A percentile compares a stretch with the other conserved stretches of the same genome.
Conservation (phyloP, 805 yeast species). For the Blastobotrys americana region DNA sequence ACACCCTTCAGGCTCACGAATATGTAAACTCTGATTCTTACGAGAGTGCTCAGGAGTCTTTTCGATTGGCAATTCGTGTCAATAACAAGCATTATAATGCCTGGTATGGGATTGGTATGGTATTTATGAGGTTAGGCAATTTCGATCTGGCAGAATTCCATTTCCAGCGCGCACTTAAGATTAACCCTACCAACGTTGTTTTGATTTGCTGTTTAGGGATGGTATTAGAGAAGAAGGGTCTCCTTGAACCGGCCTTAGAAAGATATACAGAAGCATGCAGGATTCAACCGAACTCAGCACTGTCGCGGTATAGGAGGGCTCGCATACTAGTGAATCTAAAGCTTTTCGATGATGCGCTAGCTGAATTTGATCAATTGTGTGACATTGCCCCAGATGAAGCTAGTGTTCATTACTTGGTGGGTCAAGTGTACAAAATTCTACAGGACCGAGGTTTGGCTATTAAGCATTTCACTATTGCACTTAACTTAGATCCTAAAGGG, state of each 20-base stretch:
- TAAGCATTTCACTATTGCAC: slow-evolving; percentile 77
- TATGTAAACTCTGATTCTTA: slow-evolving; percentile 79
- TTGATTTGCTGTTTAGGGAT: slow-evolving; percentile 90
- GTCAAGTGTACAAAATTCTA: slow-evolving; percentile 73
- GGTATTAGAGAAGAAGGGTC: slow-evolving; percentile 72
- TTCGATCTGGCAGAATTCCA: slow-evolving; percentile 76
- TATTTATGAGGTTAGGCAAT: slow-evolving; percentile 78
- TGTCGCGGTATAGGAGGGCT: slow-evolving; percentile 84
- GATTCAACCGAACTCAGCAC: slow-evolving; percentile 76
- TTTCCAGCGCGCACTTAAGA: slow-evolving; percentile 77
- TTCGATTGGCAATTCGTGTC: slow-evolving; percentile 65
- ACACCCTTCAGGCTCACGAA: slow-evolving; percentile 92
- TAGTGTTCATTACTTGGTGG: slow-evolving; percentile 81
- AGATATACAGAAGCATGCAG: slow-evolving; percentile 79
- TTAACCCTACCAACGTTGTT: slow-evolving; percentile 86
- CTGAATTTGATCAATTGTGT: slow-evolving; percentile 63
- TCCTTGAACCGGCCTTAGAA: slow-evolving; percentile 61
- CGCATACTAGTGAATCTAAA: slow-evolving; percentile 68
- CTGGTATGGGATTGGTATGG: slow-evolving; percentile 93
- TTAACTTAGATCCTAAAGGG: slow-evolving; percentile 89
- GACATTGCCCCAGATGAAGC: slow-evolving; percentile 91
- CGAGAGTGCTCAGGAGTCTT: slow-evolving; percentile 79
- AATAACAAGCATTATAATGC: slow-evolving; percentile 90
- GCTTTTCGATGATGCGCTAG: slow-evolving; percentile 62
- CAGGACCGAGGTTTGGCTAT: slow-evolving; percentile 72